Percentiles rank a stretch among this genome's conserved stretches.
phyloP scores from a whole-genome alignment of 169 alveolate species.

The Plasmodium gonderi region DNA sequence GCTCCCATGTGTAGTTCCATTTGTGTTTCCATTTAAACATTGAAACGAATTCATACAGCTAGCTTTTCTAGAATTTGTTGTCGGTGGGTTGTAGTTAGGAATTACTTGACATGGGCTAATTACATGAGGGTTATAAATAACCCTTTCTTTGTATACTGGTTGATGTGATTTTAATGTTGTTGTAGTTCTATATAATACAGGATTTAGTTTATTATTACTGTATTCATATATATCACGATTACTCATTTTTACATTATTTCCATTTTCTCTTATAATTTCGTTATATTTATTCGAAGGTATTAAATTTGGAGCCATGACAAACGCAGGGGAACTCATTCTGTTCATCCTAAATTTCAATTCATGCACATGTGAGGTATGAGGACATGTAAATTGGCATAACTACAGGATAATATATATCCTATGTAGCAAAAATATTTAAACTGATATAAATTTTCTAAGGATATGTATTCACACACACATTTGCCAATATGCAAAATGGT shows the following conservation, averaged over 20 bases:
- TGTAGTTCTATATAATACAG: not conserved
- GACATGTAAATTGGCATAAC: not conserved
- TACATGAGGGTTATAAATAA: conserved; percentile 4
- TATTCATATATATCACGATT: conserved; percentile 13
- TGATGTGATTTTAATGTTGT: not conserved
- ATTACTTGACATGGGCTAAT: not conserved
- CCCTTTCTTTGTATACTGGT: not conserved
- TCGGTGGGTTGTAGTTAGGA: not conserved
- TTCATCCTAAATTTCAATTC: not conserved
- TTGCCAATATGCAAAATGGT: too few relatives aligned
- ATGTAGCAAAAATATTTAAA: too few relatives aligned
- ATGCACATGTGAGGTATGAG: not conserved
- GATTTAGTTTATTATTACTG: not conserved
- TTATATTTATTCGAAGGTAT: conserved; percentile 2
- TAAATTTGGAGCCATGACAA: conserved; percentile 8
- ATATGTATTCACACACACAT: too few relatives aligned
- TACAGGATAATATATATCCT: too few relatives aligned
- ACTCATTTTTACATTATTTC: not conserved
- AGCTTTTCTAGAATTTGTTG: not conserved
- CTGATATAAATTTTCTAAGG: too few relatives aligned
- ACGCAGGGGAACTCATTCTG: conserved; percentile 9
- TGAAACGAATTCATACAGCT: conserved; percentile 44
- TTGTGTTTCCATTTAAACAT: conserved; percentile 14
- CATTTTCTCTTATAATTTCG: not conserved
- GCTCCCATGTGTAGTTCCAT: not conserved